Evolutionary conservation across 75 land plant genomes (phyloP), one percentile per base, ranked within the genome.

Genomic region (Pinus albicaulis): DNA sequence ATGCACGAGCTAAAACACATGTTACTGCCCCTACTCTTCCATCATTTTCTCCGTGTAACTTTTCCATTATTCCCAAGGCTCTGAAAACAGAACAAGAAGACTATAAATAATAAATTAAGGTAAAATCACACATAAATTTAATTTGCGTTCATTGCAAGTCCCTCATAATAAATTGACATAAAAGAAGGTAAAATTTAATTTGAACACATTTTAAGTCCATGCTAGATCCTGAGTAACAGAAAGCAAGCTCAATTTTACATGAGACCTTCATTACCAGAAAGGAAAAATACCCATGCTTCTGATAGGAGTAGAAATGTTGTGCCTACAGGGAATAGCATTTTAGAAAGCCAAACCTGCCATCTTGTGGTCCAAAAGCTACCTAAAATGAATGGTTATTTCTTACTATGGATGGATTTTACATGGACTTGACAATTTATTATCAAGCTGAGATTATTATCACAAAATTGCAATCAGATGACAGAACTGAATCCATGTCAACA

Each of bases 1-100:
- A 80, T 2, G 74, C 86, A 80, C 88, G 84, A 11, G 98, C 98
- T 56, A 95, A 82, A 25, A 90, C 89, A 88, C 90, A 90, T 77
- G 84, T 85, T 56, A 91, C 91, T 76, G 89, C 73, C 74, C 93
- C 98, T 65, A 84, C 84, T 64, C 90, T 90, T 71, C 91, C 92
- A 86, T 89, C 91, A 28, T 66, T 80, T 75, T 88, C 84, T 75
- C 92, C 95, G 82, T 83, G 89, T 38, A 65, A 24, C 76, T 85
- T 83, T 59, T 66, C 78, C 73, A 84, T 83, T 56, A 94, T 84
- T 64, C 70, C 79, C 62, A 90, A 26, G 57, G 93, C 89, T 75
- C 98, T 94, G 63, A 63, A 89, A 63, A 26, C 2, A 71, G 52
- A 4, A 70, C 41, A 77, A 56, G 56, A 68, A 56, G 55, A 68